Percentiles rank a stretch among this genome's conserved stretches.
Evolutionary conservation across 805 yeast genomes (phyloP).

Genomic region (Helenozyma baotianmanensis): DNA sequence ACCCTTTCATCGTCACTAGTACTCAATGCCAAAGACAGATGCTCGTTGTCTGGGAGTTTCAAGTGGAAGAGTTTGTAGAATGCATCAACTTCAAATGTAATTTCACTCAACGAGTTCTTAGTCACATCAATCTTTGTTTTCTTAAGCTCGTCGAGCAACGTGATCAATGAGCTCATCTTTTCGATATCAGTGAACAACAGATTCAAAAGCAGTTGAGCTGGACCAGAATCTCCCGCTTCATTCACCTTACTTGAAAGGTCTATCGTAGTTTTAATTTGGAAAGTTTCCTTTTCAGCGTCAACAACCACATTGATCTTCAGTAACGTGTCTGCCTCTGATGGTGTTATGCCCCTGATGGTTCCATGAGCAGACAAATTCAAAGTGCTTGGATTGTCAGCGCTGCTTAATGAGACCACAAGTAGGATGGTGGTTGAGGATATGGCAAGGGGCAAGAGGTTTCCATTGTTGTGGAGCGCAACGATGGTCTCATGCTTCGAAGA

Average conservation of each 20-base stretch:
- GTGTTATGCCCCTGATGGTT: constrained; percentile 15
- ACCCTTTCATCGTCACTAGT: constrained; percentile 8
- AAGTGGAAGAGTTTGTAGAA: constrained; percentile 13
- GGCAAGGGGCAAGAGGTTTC: constrained; percentile 26
- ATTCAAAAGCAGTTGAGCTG: constrained; percentile 17
- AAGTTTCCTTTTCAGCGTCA: constrained; percentile 18
- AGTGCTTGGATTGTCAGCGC: constrained; percentile 15
- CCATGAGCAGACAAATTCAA: constrained; percentile 25
- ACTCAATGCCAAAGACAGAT: constrained; percentile 3
- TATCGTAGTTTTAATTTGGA: constrained; percentile 26
- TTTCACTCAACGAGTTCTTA: constrained; percentile 23
- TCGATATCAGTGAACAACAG: constrained; percentile 26
- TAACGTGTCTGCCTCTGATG: constrained; percentile 13
- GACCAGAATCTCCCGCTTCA: constrained; percentile 9
- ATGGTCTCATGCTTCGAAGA: constrained; percentile 7
- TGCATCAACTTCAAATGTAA: constrained; percentile 27
- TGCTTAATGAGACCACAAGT: constrained; percentile 24
- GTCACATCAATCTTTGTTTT: constrained; percentile 23
- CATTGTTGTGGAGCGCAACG: constrained; percentile 18
- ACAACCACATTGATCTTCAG: constrained; percentile 19
- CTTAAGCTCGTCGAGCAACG: constrained; percentile 29
- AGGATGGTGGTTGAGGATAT: constrained; percentile 32
- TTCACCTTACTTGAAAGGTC: constrained; percentile 23
- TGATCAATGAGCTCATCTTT: constrained; percentile 28
- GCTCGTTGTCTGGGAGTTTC: constrained; percentile 9